Percentiles rank a stretch among this genome's conserved stretches.
phyloP scores from a whole-genome alignment of 1,139 yeast species.

The Diutina scorzettiae region DNA sequence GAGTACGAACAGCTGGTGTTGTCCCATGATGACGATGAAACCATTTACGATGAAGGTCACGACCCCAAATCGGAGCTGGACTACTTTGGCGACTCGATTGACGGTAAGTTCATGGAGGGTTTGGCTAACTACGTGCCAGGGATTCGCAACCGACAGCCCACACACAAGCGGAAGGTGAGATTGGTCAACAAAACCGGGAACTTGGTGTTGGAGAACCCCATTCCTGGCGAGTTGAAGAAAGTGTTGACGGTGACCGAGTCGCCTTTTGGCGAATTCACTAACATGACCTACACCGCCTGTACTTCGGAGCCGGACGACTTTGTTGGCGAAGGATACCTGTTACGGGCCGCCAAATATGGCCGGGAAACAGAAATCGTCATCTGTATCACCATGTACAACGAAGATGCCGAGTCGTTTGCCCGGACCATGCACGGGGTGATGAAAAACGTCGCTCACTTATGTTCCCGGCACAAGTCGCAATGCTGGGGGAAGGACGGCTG shows the following conservation, averaged over 20 bases:
- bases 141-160: constrained; percentile 19
- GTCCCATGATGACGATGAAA: constrained; percentile 25
- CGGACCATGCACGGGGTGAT: constrained; percentile 90
- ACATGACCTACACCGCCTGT: constrained; percentile 92
- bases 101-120: constrained; percentile 34
- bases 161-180: constrained; percentile 41
- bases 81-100: constrained; percentile 33
- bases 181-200: constrained; percentile 58
- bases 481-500: constrained; percentile 95
- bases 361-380: constrained; percentile 84
- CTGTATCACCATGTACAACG: constrained; percentile 94
- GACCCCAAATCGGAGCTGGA: constrained; percentile 17
- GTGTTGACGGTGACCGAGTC: constrained; percentile 74
- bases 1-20: constrained; percentile 25
- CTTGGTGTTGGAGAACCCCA: constrained; percentile 82
- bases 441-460: constrained; percentile 80
- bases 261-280: constrained; percentile 72
- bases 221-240: constrained; percentile 74
- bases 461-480: constrained; percentile 66
- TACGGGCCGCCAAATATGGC: constrained; percentile 73
- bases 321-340: constrained; percentile 65
- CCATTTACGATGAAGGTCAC: constrained; percentile 23
- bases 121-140: constrained; percentile 29
- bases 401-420: constrained; percentile 77
- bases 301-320: constrained; percentile 84